A percentile compares a stretch with the other conserved stretches of the same genome.
These are phyloP conservation scores for Penicillium pulvis DNA, from an alignment of 495 filamentous ascomycete genomes.

Conservation along the genomic window DNA sequence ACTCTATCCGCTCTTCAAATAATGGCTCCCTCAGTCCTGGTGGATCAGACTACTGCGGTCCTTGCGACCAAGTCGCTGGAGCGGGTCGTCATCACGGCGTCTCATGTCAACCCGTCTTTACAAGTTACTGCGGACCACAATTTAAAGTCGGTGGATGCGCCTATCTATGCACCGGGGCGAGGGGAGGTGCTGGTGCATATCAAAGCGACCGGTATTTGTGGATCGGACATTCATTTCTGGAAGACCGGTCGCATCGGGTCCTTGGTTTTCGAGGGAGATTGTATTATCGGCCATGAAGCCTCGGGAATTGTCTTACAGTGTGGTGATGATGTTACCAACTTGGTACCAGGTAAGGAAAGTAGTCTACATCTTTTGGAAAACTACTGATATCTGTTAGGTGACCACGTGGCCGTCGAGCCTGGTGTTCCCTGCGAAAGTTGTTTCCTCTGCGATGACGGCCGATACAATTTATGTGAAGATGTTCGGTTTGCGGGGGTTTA, in stretches of 20 bases:
- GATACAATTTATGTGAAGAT: slow-evolving; percentile 78
- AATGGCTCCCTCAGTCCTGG: slow-evolving; percentile 22
- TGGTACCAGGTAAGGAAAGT: slow-evolving; percentile 33
- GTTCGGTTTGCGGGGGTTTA: slow-evolving; percentile 70
- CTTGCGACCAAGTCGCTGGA: slow-evolving; percentile 14
- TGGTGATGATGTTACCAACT: slow-evolving; percentile 47
- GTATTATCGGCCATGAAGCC: slow-evolving; percentile 80
- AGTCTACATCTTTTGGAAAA: neutral
- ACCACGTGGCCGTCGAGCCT: slow-evolving; percentile 75
- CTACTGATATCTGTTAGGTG: slow-evolving; percentile 45
- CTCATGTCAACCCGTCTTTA: slow-evolving; percentile 54
- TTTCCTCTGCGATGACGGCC: slow-evolving; percentile 61
- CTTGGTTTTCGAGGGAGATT: slow-evolving; percentile 64
- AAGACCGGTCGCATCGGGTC: slow-evolving; percentile 76
- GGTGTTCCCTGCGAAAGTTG: slow-evolving; percentile 70
- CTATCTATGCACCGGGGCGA: slow-evolving; percentile 46
- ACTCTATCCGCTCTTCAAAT: neutral
- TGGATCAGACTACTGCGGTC: slow-evolving; percentile 11
- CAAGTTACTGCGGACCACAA: slow-evolving; percentile 58
- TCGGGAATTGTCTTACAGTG: slow-evolving; percentile 67
- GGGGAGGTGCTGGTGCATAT: slow-evolving; percentile 54
- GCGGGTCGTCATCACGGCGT: slow-evolving; percentile 17
- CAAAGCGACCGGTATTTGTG: slow-evolving; percentile 55
- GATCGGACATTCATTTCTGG: slow-evolving; percentile 77
- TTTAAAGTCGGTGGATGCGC: slow-evolving; percentile 52